Percentiles rank a stretch among this genome's conserved stretches.
phyloP scores from a whole-genome alignment of 2,329 filamentous ascomycete species.

The Cryphonectria naterciae region DNA sequence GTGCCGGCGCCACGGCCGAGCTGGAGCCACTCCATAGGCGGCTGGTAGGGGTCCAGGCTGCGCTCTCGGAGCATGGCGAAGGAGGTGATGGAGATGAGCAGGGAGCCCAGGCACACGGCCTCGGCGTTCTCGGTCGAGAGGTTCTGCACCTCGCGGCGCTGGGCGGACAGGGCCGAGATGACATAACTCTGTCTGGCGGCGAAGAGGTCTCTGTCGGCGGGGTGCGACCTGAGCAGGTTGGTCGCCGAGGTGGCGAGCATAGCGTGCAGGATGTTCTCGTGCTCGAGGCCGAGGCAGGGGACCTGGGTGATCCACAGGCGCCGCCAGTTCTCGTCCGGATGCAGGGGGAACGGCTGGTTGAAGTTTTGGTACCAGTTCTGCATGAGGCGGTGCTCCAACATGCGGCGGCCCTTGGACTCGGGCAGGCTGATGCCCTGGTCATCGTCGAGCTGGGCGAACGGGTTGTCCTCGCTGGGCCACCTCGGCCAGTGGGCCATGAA shows the following conservation, averaged over 20 bases:
- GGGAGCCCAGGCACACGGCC: conserved; percentile 33
- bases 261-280: conserved; percentile 35
- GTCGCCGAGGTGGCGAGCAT: conserved; percentile 35
- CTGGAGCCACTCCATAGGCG: conserved; percentile 36
- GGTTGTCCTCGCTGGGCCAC: conserved; percentile 16
- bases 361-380: conserved; percentile 34
- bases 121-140: conserved; percentile 35
- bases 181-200: conserved; percentile 35
- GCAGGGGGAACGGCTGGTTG: conserved; percentile 28
- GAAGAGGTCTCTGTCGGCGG: conserved; percentile 32
- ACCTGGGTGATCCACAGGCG: conserved; percentile 32
- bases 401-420: conserved; percentile 33
- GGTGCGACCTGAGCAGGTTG: conserved; percentile 30
- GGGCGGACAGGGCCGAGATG: conserved; percentile 34
- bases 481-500: conserved; percentile 22
- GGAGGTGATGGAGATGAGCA: conserved; percentile 34
- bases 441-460: conserved; percentile 20
- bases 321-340: conserved; percentile 31
- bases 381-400: conserved; percentile 37
- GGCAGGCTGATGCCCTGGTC: conserved; percentile 28
- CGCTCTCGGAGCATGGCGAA: conserved; percentile 37
- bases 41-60: conserved; percentile 32
- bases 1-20: conserved; percentile 35
- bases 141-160: conserved; percentile 33
- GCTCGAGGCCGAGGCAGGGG: conserved; percentile 31